A percentile compares a stretch with the other conserved stretches of the same genome.
phyloP scores from a whole-genome alignment of 345 rosid species.

The Citrus trifoliata region DNA sequence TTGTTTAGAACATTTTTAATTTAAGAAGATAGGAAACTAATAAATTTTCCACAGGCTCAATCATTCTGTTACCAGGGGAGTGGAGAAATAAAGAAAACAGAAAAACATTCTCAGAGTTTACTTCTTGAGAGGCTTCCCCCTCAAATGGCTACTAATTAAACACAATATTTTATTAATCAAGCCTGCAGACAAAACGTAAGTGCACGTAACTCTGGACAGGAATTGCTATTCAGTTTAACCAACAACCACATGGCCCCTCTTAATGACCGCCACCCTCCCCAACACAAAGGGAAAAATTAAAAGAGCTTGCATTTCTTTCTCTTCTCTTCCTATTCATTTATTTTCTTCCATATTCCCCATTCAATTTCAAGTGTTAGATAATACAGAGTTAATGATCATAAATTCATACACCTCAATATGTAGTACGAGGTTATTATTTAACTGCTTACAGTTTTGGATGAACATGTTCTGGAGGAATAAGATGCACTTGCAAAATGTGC shows the following conservation, averaged over 20 bases:
- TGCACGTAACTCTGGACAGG: background rate
- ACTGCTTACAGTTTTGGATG: slow-evolving; percentile 75
- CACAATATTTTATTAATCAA: background rate
- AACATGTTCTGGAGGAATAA: slow-evolving; percentile 61
- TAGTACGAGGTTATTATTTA: background rate
- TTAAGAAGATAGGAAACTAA: background rate
- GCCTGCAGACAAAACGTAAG: background rate
- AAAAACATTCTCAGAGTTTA: background rate
- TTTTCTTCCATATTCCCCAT: background rate
- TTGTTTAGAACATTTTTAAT: background rate
- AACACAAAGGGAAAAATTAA: background rate
- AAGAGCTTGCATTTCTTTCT: background rate
- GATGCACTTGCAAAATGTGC: slow-evolving; percentile 77
- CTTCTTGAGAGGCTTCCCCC: background rate
- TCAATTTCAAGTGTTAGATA: background rate
- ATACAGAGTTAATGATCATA: background rate
- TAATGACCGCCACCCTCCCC: background rate
- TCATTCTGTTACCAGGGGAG: background rate
- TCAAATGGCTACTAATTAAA: background rate
- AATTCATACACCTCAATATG: background rate
- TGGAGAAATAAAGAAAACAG: background rate
- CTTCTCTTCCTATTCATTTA: background rate
- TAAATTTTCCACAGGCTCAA: background rate
- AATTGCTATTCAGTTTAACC: background rate
- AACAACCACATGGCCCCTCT: background rate